A percentile compares a stretch with the other conserved stretches of the same genome.
Evolutionary conservation across 225 moss, liverwort and hornwort genomes (phyloP).

Genomic region (Physcomitrium patens): DNA sequence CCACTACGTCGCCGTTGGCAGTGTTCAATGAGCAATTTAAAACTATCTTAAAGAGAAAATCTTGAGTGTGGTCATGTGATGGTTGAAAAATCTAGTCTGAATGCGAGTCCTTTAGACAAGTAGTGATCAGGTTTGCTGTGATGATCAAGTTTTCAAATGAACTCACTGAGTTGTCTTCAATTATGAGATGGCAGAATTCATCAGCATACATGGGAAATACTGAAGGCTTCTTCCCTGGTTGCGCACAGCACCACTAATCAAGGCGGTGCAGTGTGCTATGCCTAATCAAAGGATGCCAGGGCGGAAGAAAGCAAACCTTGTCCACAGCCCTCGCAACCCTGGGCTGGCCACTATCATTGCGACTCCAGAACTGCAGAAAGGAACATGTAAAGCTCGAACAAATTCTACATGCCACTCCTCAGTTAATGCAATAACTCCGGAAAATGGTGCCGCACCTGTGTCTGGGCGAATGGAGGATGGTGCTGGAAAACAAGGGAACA

Average conservation of each 20-base stretch:
- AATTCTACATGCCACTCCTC: conserved; percentile 5
- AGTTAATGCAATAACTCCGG: not conserved
- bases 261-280: conserved; percentile 44
- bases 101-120: conserved; percentile 8
- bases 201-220: conserved; percentile 37
- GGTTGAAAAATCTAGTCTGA: not conserved
- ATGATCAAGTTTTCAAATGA: conserved; percentile 5
- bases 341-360: conserved; percentile 46
- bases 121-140: not conserved
- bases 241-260: conserved; percentile 29
- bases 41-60: conserved; percentile 2
- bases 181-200: conserved; percentile 32
- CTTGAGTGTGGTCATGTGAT: conserved; percentile 11
- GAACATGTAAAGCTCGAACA: conserved; percentile 3
- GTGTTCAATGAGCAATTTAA: not conserved
- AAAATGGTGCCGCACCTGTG: not conserved
- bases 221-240: conserved; percentile 32
- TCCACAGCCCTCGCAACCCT: conserved; percentile 27
- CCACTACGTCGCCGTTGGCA: not conserved
- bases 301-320: conserved; percentile 34
- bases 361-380: conserved; percentile 26
- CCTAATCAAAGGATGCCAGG: conserved; percentile 26
- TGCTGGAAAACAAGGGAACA: conserved; percentile 4
- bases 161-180: conserved; percentile 20
- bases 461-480: conserved; percentile 7